Evolutionary conservation across 2,329 filamentous ascomycete species (phyloP).

Genomic region (Ophiostoma pallidulum): DNA sequence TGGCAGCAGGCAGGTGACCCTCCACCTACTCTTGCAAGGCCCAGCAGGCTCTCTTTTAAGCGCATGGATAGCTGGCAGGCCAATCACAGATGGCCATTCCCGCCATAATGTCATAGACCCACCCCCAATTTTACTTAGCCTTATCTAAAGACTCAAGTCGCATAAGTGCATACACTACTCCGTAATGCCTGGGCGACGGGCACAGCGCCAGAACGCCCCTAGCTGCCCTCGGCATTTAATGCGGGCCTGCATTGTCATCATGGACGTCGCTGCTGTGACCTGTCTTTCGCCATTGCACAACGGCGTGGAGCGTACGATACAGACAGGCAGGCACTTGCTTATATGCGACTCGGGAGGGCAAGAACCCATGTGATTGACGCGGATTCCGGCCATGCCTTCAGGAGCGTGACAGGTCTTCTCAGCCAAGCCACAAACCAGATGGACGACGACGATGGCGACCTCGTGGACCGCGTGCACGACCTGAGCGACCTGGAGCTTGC

Average conservation of each 20-base stretch:
- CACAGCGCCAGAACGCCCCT: background rate
- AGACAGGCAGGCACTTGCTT: too few relatives aligned
- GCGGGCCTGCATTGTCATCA: too few relatives aligned
- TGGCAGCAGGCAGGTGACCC: conserved; percentile 11
- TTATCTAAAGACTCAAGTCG: background rate
- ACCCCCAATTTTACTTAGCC: conserved; percentile 2
- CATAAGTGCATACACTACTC: conserved; percentile 4
- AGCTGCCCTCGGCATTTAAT: too few relatives aligned
- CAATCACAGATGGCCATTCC: background rate
- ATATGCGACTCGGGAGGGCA: too few relatives aligned
- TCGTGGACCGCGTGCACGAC: conserved; percentile 62
- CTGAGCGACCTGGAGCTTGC: conserved; percentile 86
- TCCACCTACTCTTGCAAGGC: background rate
- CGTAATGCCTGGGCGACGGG: too few relatives aligned
- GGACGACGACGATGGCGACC: conserved; percentile 34
- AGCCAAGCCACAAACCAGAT: background rate
- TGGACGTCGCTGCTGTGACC: too few relatives aligned
- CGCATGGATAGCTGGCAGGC: background rate
- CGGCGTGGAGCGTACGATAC: too few relatives aligned
- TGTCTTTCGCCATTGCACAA: too few relatives aligned
- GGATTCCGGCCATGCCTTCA: background rate
- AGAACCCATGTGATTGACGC: too few relatives aligned
- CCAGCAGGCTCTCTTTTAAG: background rate
- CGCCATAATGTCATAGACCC: background rate
- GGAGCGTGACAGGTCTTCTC: background rate